Conservation (phyloP, 1,284 basidiomycete genomes). For the Trichosporon sp. region DNA sequence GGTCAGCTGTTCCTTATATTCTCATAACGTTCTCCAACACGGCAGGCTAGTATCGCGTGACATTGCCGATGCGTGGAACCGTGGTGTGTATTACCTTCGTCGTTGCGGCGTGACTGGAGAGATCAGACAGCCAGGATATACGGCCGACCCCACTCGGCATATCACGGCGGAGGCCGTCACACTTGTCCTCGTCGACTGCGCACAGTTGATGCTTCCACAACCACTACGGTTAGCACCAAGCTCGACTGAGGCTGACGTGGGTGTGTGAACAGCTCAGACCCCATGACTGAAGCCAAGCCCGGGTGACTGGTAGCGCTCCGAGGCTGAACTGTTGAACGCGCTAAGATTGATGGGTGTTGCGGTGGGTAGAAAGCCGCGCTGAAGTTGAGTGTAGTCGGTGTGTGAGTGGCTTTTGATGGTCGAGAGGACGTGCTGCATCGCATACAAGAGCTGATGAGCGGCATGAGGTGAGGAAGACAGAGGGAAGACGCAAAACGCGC, state of each 20-base stretch:
- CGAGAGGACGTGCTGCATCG: background rate
- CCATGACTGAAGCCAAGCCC: background rate
- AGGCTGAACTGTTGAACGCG: background rate
- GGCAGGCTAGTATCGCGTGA: background rate
- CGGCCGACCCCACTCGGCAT: background rate
- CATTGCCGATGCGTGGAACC: background rate
- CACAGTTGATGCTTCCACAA: background rate
- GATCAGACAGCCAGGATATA: too few relatives aligned
- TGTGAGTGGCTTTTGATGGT: background rate
- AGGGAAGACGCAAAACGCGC: background rate
- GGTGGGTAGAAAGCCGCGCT: background rate
- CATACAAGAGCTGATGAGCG: background rate
- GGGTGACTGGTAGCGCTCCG: background rate
- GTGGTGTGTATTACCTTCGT: background rate
- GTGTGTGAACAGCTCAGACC: background rate
- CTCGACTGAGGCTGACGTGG: background rate
- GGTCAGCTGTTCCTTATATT: background rate
- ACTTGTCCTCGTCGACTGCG: background rate
- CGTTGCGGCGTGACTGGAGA: background rate
- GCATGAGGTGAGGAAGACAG: background rate
- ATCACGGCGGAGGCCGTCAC: background rate
- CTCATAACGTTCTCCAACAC: background rate
- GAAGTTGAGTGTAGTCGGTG: background rate
- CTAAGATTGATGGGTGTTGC: background rate
- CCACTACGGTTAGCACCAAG: background rate